Base-by-base conservation (phyloP, 345 rosid species). In the Hirschfeldia incana region DNA sequence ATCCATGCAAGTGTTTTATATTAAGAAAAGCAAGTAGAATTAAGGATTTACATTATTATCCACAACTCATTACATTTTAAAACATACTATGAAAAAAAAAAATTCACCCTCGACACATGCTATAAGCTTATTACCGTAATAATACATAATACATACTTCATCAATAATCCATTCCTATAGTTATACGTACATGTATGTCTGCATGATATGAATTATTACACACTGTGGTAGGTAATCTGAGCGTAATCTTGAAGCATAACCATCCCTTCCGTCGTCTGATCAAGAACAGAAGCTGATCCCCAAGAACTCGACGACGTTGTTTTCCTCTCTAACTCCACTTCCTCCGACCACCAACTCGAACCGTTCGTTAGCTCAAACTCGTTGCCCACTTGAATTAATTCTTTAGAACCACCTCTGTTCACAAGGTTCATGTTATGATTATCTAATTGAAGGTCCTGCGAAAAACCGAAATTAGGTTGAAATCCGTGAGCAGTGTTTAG, bases 291-390 rank as follows among this genome's bases (percentile, higher is more conserved):
- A 71, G 81, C 67, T 17, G 91, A 87, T 60, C 85, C 92, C 97
- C 97, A 94, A 1, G 94, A 86, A 80, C 84, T 86, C 0, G 93
- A 80, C 42, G 93, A 82, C 33, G 84, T 78, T 33, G 88, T 76
- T 81, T 86, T 90, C 63, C 85, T 81, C 82, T 88, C 95, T 26
- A 86, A 76, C 36, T 84, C 83, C 81, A 65, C 85, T 28, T 85
- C 83, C 81, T 68, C 87, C 6, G 90, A 82, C 97, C 98, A 89
- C 93, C 93, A 89, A 58, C 80, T 32, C 13, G 89, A 72, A 83
- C 82, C 78, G n/a, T 86, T 89, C 71, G 88, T 84, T 77, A 87
- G 81, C 73, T 87, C 89, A 73, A 89, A 78, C 33, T 92, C 88
- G 12, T 86, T 88, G 1, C 77, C 67, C 11, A 81, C 78, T 73